A percentile compares a stretch with the other conserved stretches of the same genome.
Conservation (phyloP, 164 flowering plant genomes). For the Stephania japonica region DNA sequence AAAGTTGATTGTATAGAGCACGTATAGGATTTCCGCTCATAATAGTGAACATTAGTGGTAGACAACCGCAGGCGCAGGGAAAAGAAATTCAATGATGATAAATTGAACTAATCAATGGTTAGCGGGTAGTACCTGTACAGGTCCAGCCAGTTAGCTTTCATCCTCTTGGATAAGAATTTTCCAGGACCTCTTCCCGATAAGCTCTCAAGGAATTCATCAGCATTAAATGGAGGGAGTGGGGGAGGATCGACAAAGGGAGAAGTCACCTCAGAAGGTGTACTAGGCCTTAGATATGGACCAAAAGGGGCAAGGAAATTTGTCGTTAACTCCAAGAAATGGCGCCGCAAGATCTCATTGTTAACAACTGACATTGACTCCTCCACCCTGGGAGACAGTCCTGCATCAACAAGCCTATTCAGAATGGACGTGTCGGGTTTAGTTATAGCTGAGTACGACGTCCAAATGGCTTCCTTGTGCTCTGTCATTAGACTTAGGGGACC, state of each 20-base stretch:
- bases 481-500: constrained; percentile 97
- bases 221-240: constrained; percentile 62
- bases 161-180: constrained; percentile 82
- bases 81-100: background rate
- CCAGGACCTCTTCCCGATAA: constrained; percentile 94
- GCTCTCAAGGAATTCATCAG: constrained; percentile 64
- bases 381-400: constrained; percentile 85
- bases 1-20: background rate
- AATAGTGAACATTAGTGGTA: background rate
- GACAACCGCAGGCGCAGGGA: background rate
- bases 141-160: constrained; percentile 94
- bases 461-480: constrained; percentile 90
- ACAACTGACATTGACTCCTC: constrained; percentile 99
- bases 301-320: constrained; percentile 96
- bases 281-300: constrained; percentile 81
- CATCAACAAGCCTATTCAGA: constrained; percentile 91
- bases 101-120: background rate
- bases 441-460: constrained; percentile 74
- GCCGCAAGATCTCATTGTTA: constrained; percentile 89
- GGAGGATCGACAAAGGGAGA: constrained; percentile 93
- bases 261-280: constrained; percentile 80
- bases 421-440: constrained; percentile 93
- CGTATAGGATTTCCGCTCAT: background rate
- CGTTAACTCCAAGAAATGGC: constrained; percentile 96
- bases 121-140: constrained; percentile 64